Base-by-base conservation (phyloP, 768 basidiomycete species). In the Leccinellum rugosiceps region DNA sequence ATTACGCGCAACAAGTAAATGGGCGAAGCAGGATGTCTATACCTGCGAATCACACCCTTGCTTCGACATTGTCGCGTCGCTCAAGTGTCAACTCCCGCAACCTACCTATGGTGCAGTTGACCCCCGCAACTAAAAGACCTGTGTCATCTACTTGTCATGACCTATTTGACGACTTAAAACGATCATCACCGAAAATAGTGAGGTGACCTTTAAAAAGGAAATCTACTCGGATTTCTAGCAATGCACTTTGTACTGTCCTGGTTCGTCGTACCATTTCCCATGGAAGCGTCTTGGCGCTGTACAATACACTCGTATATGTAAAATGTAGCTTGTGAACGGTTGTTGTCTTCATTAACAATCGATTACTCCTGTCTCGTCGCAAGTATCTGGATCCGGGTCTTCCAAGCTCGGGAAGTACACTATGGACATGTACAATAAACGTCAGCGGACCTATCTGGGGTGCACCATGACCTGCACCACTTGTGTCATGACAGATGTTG, bases 11-110 rank as follows among this genome's bases (percentile, higher is more conserved):
- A 55, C 56, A 25, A 67, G 65, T 55, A 53, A 43, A 51, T 67
- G 60, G 63, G 63, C 60, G 11, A 67, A 65, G 45, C 63, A 64
- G 31, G 58, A 62, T 17, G 25, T 48, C 9, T 53, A 61, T 3
- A 9, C 28, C 10, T 38, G 35, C 23, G 52, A 45, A 53, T 28
- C 55, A 4, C 26, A 15, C 9, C n/a, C 58, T 21, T 41, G 43
- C 28, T 45, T 55, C 11, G 47, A 53, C 7, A 41, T 19, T 21
- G 28, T 14, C 25, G 38, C 65, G 26, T 58, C 54, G 8, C 53
- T 66, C 14, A 53, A 59, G 34, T 35, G 14, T 11, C 62, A 57
- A 26, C n/a, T 31, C 15, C 51, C 52, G 13, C 57, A 53, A 43
- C 25, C 50, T 30, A 43, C 57, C 5, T 65, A 65, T 6, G 64